Evolutionary conservation across 2,329 filamentous ascomycete species (phyloP).

Genomic region (Penicillium psychrosexuale): DNA sequence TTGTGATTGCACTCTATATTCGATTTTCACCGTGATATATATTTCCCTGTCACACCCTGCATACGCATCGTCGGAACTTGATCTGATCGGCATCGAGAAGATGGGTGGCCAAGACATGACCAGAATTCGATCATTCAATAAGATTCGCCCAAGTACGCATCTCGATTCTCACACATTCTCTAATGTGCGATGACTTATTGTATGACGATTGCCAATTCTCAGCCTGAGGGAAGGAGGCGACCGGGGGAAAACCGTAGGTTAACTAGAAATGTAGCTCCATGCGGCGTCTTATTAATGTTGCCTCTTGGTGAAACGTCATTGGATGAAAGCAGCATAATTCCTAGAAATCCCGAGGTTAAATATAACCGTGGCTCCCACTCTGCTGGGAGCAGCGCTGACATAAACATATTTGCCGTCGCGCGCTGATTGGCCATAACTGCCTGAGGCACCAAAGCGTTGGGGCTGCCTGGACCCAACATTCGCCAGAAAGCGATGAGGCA

Average conservation of each 20-base stretch:
- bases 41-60: neutral
- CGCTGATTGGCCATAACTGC: neutral
- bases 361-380: neutral
- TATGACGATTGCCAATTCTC: neutral
- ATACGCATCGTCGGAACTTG: neutral
- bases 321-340: neutral
- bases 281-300: neutral
- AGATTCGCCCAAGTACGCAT: neutral
- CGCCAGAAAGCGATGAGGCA: conserved; percentile 9
- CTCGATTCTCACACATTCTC: neutral
- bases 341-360: neutral
- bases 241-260: neutral
- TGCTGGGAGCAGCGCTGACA: neutral
- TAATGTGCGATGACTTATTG: neutral
- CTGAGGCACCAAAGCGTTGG: conserved; percentile 33
- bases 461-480: conserved; percentile 30
- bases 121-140: neutral
- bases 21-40: neutral
- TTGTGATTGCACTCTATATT: no score
- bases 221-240: neutral
- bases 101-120: neutral
- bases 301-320: neutral
- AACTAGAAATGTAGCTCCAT: neutral
- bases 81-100: neutral
- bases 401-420: neutral